phyloP scores from a whole-genome alignment of 2,329 filamentous ascomycete genomes.

The Rhinocladiella similis region DNA sequence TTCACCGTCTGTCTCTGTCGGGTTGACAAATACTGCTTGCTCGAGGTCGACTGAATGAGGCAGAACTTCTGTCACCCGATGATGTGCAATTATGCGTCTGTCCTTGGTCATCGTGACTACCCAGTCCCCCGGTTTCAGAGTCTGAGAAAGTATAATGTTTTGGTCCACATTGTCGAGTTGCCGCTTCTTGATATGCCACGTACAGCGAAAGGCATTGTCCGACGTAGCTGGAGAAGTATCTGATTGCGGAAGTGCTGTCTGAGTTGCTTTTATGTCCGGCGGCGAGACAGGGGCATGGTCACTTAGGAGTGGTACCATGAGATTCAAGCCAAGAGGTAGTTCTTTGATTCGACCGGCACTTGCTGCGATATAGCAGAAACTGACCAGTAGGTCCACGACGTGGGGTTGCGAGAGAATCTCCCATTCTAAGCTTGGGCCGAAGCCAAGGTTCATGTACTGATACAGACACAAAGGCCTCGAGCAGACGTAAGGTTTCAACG shows the following conservation, averaged over 20 bases:
- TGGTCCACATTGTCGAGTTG: background rate
- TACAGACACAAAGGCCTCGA: constrained; percentile 73
- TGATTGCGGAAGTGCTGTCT: background rate
- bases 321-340: constrained; percentile 58
- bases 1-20: too few relatives aligned
- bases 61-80: constrained; percentile 15
- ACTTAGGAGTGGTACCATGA: constrained; percentile 49
- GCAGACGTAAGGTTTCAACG: constrained; percentile 68
- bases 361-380: constrained; percentile 71
- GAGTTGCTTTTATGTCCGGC: background rate
- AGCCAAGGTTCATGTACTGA: constrained; percentile 83
- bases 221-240: background rate
- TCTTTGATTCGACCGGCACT: constrained; percentile 43
- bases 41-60: constrained; percentile 14
- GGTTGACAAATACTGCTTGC: constrained; percentile 1
- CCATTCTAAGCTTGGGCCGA: constrained; percentile 82
- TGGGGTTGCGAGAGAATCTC: constrained; percentile 77
- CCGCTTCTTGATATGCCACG: background rate
- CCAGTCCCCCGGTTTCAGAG: constrained; percentile 23
- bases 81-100: constrained; percentile 2
- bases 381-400: constrained; percentile 81
- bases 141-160: background rate
- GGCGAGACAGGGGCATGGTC: background rate
- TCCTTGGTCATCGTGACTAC: constrained; percentile 8
- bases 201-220: background rate